These are phyloP conservation scores for Venturia pyrina DNA, from an alignment of 2,329 filamentous ascomycete genomes.

Conservation along the genomic window DNA sequence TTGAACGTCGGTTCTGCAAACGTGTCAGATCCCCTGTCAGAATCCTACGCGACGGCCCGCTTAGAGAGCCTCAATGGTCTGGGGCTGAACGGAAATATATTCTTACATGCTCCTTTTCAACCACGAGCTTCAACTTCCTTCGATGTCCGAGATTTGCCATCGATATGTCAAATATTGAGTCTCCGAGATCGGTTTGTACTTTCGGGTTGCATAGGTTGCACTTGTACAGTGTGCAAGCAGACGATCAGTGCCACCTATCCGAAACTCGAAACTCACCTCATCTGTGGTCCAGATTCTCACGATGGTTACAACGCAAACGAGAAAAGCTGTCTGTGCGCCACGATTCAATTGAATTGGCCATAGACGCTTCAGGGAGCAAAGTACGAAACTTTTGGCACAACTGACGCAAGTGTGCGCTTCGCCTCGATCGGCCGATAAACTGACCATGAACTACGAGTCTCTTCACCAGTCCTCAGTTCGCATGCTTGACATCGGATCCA, in stretches of 20 bases:
- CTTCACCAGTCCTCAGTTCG: neutral
- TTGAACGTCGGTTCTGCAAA: neutral
- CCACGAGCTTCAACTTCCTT: neutral
- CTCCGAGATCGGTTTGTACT: neutral
- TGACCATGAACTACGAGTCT: neutral
- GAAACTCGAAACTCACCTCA: neutral
- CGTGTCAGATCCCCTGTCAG: neutral
- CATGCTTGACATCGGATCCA: neutral
- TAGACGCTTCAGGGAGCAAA: neutral
- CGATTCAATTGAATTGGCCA: neutral
- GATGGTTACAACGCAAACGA: neutral
- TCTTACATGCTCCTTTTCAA: neutral
- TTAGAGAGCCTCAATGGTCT: neutral
- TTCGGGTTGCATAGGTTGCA: neutral
- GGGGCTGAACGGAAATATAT: neutral
- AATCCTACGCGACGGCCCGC: neutral
- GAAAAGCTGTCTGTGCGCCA: neutral
- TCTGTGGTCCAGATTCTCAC: neutral
- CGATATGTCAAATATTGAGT: neutral
- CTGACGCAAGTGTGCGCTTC: neutral
- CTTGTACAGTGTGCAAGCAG: neutral
- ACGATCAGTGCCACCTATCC: neutral
- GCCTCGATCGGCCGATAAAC: neutral
- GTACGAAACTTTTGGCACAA: neutral
- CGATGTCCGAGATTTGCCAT: neutral